phyloP scores from a whole-genome alignment of 768 basidiomycete genomes.

The Hydnum rufescens region DNA sequence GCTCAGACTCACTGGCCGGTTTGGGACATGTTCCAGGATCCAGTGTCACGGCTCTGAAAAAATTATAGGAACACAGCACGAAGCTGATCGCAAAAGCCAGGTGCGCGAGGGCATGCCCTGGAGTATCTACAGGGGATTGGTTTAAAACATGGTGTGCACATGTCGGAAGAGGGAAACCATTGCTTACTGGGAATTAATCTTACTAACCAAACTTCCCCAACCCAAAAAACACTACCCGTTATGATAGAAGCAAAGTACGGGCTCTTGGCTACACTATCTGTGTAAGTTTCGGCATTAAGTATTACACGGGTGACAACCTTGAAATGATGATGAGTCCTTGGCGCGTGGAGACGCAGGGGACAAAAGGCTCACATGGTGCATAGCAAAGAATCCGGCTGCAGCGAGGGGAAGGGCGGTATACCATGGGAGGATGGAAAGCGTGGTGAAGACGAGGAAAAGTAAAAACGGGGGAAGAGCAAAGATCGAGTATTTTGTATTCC shows the following conservation, averaged over 20 bases:
- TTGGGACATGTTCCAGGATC: slow-evolving; percentile 81
- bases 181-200: slow-evolving; percentile 49
- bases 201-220: slow-evolving; percentile 62
- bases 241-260: slow-evolving; percentile 94
- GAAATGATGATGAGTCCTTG: slow-evolving; percentile 8
- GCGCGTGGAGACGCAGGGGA: neutral
- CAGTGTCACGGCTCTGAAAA: slow-evolving; percentile 72
- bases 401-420: slow-evolving; percentile 74
- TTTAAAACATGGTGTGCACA: neutral
- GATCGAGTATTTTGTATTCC: slow-evolving; percentile 64
- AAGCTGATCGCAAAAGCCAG: slow-evolving; percentile 52
- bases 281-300: slow-evolving; percentile 61
- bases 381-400: slow-evolving; percentile 70
- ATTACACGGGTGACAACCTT: slow-evolving; percentile 73
- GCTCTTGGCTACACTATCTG: slow-evolving; percentile 64
- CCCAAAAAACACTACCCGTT: slow-evolving; percentile 67
- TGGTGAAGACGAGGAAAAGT: slow-evolving; percentile 68
- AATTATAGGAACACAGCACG: slow-evolving; percentile 66
- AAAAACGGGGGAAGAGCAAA: slow-evolving; percentile 61
- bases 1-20: slow-evolving; percentile 61
- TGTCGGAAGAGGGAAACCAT: too few species aligned
- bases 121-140: slow-evolving; percentile 33
- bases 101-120: slow-evolving; percentile 56
- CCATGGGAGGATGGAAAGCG: slow-evolving; percentile 68
- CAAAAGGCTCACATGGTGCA: slow-evolving; percentile 61